phyloP scores from a whole-genome alignment of 331 rosid genomes.

The Pyracantha coccinea region DNA sequence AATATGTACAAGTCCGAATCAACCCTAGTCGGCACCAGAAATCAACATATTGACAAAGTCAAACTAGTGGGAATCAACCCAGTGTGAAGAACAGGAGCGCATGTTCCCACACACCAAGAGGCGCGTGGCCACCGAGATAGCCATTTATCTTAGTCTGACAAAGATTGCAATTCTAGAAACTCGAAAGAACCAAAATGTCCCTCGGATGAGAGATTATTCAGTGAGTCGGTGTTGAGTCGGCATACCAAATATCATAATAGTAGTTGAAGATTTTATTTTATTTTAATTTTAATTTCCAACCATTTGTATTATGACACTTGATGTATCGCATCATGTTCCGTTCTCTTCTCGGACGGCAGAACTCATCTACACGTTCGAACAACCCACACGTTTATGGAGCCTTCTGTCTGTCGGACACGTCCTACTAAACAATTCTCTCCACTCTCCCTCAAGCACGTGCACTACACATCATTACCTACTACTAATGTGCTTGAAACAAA shows the following conservation, averaged over 20 bases:
- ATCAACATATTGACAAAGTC: slow-evolving; percentile 5
- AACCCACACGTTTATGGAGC: slow-evolving; percentile 6
- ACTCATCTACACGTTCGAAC: slow-evolving; percentile 1
- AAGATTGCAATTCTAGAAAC: slow-evolving; percentile 6
- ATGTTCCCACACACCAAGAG: slow-evolving; percentile 1
- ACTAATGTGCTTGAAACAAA: background rate
- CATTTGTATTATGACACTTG: rapidly evolving
- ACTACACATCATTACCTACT: background rate
- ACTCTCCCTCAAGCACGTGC: slow-evolving; percentile 9
- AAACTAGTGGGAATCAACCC: background rate
- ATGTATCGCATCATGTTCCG: too few species aligned
- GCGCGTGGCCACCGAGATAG: slow-evolving; percentile 10
- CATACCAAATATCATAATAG: too few species aligned
- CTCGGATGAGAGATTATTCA: too few species aligned
- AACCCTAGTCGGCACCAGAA: background rate
- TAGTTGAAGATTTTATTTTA: too few species aligned
- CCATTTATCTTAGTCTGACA: slow-evolving; percentile 5
- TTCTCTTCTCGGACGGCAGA: background rate
- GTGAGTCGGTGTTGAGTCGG: rapidly evolving
- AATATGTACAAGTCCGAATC: slow-evolving; percentile 1
- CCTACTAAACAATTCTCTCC: background rate
- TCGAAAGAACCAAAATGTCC: slow-evolving; percentile 10
- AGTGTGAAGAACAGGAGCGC: background rate
- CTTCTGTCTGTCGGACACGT: background rate
- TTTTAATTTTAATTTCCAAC: too few species aligned